Evolutionary conservation across 257 asterid genomes (phyloP).

Genomic region (Scutellaria baicalensis): DNA sequence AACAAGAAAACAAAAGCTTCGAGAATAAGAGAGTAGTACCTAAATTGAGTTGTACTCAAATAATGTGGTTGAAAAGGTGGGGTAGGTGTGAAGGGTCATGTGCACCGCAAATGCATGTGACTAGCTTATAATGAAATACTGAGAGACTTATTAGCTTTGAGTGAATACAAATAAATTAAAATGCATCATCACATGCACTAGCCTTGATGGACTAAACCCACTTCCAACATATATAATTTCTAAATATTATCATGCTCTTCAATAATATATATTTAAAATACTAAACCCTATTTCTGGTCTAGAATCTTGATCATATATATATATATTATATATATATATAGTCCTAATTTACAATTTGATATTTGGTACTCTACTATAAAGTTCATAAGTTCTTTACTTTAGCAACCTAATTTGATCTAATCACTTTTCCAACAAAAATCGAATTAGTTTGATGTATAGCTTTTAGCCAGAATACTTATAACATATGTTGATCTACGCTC

Average conservation of each 20-base stretch:
- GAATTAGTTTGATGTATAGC: no score
- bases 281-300: no score
- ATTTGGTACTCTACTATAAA: no score
- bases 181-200: conserved; percentile 26
- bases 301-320: no score
- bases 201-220: conserved; percentile 12
- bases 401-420: no score
- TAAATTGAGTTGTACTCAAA: background rate
- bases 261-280: background rate
- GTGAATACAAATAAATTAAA: background rate
- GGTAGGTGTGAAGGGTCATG: conserved; percentile 5
- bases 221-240: conserved; percentile 3
- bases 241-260: background rate
- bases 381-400: no score
- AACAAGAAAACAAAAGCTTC: background rate
- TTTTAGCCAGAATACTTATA: no score
- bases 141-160: background rate
- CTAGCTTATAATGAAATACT: background rate
- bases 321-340: no score
- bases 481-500: no score
- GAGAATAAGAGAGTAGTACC: background rate
- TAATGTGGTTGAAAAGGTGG: background rate
- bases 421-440: no score
- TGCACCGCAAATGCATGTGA: conserved; percentile 16
- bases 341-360: no score